Percentiles rank a stretch among this genome's conserved stretches.
These are phyloP conservation scores for Verticillium isaacii DNA, from an alignment of 2,329 filamentous ascomycete genomes.

Conservation along the genomic window DNA sequence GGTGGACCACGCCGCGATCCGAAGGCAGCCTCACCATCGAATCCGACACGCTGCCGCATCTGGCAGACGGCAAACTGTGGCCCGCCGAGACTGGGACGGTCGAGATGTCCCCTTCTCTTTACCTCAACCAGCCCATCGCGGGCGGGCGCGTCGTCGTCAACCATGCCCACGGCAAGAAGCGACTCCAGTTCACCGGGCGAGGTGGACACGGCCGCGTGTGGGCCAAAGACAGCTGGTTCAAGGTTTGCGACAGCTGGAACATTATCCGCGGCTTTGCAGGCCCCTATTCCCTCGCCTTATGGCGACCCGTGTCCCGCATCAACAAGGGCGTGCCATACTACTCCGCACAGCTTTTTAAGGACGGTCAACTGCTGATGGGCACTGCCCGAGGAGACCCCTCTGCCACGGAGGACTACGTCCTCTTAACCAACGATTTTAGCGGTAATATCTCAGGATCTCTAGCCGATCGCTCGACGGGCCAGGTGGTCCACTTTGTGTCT, in stretches of 20 bases:
- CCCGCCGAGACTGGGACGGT: neutral
- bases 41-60: neutral
- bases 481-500: neutral
- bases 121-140: neutral
- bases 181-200: neutral
- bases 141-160: neutral
- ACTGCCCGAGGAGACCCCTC: neutral
- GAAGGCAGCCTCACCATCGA: neutral
- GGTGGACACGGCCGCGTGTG: slow-evolving; percentile 1
- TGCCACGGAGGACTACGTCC: neutral
- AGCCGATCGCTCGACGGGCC: neutral
- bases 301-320: neutral
- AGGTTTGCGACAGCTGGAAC: neutral
- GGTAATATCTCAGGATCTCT: neutral
- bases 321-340: neutral
- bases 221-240: slow-evolving; percentile 4
- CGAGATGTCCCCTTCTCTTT: neutral
- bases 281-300: slow-evolving; percentile 1
- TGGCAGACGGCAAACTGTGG: neutral
- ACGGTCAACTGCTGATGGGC: neutral
- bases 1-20: neutral
- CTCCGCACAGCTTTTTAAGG: slow-evolving; percentile 1
- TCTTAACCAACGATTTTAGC: neutral
- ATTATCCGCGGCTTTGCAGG: slow-evolving; percentile 2
- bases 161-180: too few relatives aligned